Base-by-base conservation (phyloP, 495 filamentous ascomycete species). In the Neurospora sp. region DNA sequence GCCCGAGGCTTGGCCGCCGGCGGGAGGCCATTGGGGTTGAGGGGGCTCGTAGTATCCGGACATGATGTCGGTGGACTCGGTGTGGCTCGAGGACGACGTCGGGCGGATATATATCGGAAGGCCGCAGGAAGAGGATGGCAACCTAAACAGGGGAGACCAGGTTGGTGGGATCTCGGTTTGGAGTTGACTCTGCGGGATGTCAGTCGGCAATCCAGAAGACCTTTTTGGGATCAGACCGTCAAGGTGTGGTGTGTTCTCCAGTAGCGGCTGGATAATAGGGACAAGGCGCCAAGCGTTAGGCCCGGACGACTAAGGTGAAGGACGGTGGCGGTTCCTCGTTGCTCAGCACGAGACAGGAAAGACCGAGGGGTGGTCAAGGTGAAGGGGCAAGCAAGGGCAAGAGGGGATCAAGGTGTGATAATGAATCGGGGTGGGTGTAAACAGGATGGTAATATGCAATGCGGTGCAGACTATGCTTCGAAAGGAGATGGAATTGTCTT, bases 21-120 rank as follows among this genome's bases (percentile, higher is more conserved):
- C 82, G 75, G 92, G 89, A 18, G 86, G 79, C 93, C 93, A 96
- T 80, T 91, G 88, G 80, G 92, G 90, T 80, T 91, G 88, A 80
- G 92, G 90, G 76, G 93, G 89, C 83, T 96, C 93, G 88, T 97
- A 97, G 85, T 95, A 97, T 79, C 72, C 73, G 74, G 93, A 91
- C 93, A 96, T 96, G 80, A 77, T 86, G 77, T 77, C 54, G 49
- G 75, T 31, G 46, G 78, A 72, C 70, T 76, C 75, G 75, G 72
- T 73, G 76, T 72, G 72, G 76, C 71, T 35, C 44, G 42, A 39
- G 27, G 71, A 69, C 31, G 71, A 72, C 42, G 44, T 27, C 40
- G 37, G 75, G 74, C 74, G 76, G 73, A 62, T 74, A 75, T 76
- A 78, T 78, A 78, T 77, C 77, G 78, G 82, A 79, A 75, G 73